Evolutionary conservation across 176 grass and related monocot species (phyloP), one percentile per base, ranked within the genome.

Genomic region (Sorghum bicolor): DNA sequence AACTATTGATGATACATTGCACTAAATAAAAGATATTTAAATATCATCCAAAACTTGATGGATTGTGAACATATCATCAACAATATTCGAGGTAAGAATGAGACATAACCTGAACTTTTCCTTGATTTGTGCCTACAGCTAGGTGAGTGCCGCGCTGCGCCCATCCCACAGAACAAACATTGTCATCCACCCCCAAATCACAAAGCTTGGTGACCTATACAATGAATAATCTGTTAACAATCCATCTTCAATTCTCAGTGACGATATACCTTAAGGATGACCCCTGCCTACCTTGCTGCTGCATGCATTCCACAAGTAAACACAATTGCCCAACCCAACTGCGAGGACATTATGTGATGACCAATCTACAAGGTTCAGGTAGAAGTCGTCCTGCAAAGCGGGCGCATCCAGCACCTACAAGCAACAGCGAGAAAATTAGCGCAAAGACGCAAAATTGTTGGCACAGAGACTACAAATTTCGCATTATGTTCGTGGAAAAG

Each of bases 281-380:
- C 38, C 15, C 6, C 3, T 64, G 22, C 73, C 68, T n/a, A 94
- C 97, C 90, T 99, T 99, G 85, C 97, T 99, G 76, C 93, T 99
- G 87, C 97, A 99, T 1, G 97, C 97, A 85, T 99, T 99, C 97
- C 97, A 99, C 38, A 96, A 67, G 72, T 99, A 99, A 28, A 99
- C 93, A 45, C 89, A 96, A 86, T 92, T 96, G 44, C 97, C 97
- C 84, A 99, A 77, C 77, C 93, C 93, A 44, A 99, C 97, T 3
- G 97, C 90, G 12, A 99, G 86, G 26, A 96, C 84, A 82, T 99
- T 99, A 17, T 99, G 91, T n/a, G 97, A 96, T 1, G 97, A 99
- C 93, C 93, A 99, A 86, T 99, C 97, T 13, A 99, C 93, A 15
- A 99, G 97, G 76, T 99, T 99, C 19, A 96, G 84, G 86, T 99